Conservation (phyloP, 352 stramenopile genomes). For the Blastocystis sp. region DNA sequence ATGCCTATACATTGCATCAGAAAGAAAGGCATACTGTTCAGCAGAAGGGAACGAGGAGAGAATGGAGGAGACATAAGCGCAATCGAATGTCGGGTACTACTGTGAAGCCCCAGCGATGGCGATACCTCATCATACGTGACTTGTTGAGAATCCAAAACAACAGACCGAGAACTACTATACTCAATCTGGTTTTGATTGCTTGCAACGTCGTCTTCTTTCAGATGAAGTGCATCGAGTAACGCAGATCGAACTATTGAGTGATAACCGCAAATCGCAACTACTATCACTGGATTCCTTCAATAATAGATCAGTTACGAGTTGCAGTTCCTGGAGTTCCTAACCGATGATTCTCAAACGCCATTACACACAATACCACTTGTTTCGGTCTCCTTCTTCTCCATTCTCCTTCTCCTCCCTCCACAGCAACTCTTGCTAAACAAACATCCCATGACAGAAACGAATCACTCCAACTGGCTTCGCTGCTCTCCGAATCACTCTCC, state of each 20-base stretch:
- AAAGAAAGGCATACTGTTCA: not conserved
- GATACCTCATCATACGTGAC: not conserved
- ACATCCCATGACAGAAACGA: not conserved
- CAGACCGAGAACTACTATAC: too few species aligned
- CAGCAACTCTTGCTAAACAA: not conserved
- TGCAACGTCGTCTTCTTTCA: too few species aligned
- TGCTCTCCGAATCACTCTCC: not conserved
- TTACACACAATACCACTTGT: too few species aligned
- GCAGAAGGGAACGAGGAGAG: not conserved
- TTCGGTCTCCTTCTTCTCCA: not conserved
- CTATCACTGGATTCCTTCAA: too few species aligned
- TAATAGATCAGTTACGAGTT: too few species aligned
- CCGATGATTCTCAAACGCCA: too few species aligned
- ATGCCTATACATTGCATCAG: not conserved
- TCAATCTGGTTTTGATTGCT: too few species aligned
- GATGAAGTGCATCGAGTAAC: too few species aligned
- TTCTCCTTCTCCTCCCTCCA: not conserved
- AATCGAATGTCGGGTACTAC: constrained; percentile 21
- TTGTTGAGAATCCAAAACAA: too few species aligned
- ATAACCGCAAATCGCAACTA: too few species aligned
- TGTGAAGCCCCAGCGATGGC: not conserved
- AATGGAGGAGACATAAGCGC: not conserved
- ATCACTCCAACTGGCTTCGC: constrained; percentile 66
- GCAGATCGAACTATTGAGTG: too few species aligned
- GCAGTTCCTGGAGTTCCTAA: too few species aligned